Percentiles rank a stretch among this genome's conserved stretches.
phyloP scores from a whole-genome alignment of 116 monocot genomes.

The Phalaenopsis hybrid region DNA sequence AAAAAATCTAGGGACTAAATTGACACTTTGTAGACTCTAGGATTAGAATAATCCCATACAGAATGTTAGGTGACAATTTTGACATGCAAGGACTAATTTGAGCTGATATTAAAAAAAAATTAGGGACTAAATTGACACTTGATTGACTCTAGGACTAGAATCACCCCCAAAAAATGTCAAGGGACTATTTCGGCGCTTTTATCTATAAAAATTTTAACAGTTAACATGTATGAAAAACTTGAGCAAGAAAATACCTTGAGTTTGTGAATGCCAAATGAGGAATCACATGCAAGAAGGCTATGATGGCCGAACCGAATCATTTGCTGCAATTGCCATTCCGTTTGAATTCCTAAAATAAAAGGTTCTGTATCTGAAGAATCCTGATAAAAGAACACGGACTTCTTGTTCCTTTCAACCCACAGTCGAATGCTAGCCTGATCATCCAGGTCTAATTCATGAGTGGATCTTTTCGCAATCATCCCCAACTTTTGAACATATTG shows the following conservation, averaged over 20 bases:
- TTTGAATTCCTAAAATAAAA: slow-evolving; percentile 93
- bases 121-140: too few species aligned
- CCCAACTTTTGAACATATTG: slow-evolving; percentile 94
- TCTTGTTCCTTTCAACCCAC: slow-evolving; percentile 92
- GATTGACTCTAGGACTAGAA: too few species aligned
- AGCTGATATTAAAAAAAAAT: too few species aligned
- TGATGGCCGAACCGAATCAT: slow-evolving; percentile 90
- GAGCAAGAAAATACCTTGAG: slow-evolving; percentile 57
- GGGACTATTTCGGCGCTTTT: too few species aligned
- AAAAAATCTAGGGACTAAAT: too few species aligned
- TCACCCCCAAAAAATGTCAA: too few species aligned
- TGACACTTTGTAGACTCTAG: too few species aligned
- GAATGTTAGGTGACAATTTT: too few species aligned
- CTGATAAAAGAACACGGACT: slow-evolving; percentile 87
- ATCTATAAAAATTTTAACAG: neutral
- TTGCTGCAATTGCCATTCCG: slow-evolving; percentile 97
- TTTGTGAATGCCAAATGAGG: slow-evolving; percentile 91
- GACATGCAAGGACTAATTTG: too few species aligned
- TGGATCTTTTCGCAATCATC: slow-evolving; percentile 94
- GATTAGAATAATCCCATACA: too few species aligned
- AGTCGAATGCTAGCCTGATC: slow-evolving; percentile 89
- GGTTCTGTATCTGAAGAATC: slow-evolving; percentile 83
- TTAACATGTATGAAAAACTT: neutral
- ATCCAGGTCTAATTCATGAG: slow-evolving; percentile 88
- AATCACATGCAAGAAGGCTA: slow-evolving; percentile 74